phyloP scores from a whole-genome alignment of 768 basidiomycete genomes.

The Pisolithus marmoratus region DNA sequence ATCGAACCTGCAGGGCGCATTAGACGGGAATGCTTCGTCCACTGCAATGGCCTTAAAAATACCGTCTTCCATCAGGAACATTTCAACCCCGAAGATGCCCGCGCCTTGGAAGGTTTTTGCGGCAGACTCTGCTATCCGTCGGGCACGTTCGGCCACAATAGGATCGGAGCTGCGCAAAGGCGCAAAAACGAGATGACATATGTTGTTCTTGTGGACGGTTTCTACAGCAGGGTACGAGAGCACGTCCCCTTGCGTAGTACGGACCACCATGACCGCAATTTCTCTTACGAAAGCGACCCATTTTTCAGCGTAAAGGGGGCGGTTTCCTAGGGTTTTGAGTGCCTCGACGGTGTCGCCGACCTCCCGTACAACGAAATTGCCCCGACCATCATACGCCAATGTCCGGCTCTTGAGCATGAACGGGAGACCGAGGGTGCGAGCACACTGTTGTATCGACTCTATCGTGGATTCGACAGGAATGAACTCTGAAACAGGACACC shows the following conservation, averaged over 20 bases:
- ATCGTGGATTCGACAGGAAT: constrained; percentile 49
- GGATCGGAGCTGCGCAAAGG: constrained; percentile 66
- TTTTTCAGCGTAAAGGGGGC: constrained; percentile 88
- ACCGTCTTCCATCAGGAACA: constrained; percentile 93
- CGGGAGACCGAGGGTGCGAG: constrained; percentile 66
- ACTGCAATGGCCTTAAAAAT: background rate
- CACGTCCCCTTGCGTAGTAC: constrained; percentile 66
- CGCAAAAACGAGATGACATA: constrained; percentile 89
- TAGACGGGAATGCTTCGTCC: background rate
- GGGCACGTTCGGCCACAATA: constrained; percentile 53
- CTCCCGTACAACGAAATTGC: constrained; percentile 75
- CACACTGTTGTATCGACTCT: constrained; percentile 48
- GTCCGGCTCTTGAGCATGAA: constrained; percentile 97
- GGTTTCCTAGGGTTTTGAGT: constrained; percentile 48
- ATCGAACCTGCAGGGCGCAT: constrained; percentile 50
- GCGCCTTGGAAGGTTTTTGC: constrained; percentile 77
- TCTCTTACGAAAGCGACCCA: constrained; percentile 89
- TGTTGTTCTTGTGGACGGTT: constrained; percentile 89
- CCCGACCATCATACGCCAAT: constrained; percentile 92
- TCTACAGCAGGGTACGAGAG: constrained; percentile 88
- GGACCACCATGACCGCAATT: constrained; percentile 96
- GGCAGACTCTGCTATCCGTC: constrained; percentile 72
- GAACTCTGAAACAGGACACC: constrained; percentile 56
- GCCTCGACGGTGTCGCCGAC: constrained; percentile 47
- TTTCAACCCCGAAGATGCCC: constrained; percentile 96